Base-by-base conservation (phyloP, 1,284 basidiomycete genomes). In the Leccinum huronense region DNA sequence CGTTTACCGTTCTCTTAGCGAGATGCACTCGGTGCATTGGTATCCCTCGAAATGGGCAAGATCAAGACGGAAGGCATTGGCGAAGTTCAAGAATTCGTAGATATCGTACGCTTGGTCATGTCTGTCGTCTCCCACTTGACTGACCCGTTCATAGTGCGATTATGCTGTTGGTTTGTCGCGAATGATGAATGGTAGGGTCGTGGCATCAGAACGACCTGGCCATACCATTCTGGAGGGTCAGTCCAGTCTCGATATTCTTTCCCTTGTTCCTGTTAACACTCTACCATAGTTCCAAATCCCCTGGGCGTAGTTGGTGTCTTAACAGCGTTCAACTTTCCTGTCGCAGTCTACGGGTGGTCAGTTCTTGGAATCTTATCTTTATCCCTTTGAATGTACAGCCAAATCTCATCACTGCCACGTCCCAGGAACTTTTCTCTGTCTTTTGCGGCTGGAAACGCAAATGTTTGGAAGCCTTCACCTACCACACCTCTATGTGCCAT, bases 1-100 rank as follows among this genome's bases (percentile, higher is more conserved):
- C 48, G 30, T 51, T 66, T 57, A 61, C 57, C 34, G 19, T 19
- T 59, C 33, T 61, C 61, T 65, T 62, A 94, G 89, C 84, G 90
- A 55, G 86, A 90, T 63, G 91, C 85, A 40, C 83, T 98, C 11
- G 96, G 96, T 51, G 89, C 91, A 30, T 82, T 93, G 27, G 85
- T 93, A 7, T 90, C 91, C 48, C 81, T 96, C 19, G 95, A 98
- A 77, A 97, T 97, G 95, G 95, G 96, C 74, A 98, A 98, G 79
- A 95, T 97, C 69, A 84, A 83, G 70, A 90, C 90, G n/a, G 95
- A 98, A 75, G 95, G 95, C 38, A 83, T 90, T 56, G 95, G 95
- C 19, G 95, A 98, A 79, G 94, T 98, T 1, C 93, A 95, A 74
- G 94, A 97, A 79, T 95, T 96, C 70, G 86, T 98, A 65, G 95